Evolutionary conservation across 257 asterid species (phyloP).

Genomic region (Rubia yunnanensis): DNA sequence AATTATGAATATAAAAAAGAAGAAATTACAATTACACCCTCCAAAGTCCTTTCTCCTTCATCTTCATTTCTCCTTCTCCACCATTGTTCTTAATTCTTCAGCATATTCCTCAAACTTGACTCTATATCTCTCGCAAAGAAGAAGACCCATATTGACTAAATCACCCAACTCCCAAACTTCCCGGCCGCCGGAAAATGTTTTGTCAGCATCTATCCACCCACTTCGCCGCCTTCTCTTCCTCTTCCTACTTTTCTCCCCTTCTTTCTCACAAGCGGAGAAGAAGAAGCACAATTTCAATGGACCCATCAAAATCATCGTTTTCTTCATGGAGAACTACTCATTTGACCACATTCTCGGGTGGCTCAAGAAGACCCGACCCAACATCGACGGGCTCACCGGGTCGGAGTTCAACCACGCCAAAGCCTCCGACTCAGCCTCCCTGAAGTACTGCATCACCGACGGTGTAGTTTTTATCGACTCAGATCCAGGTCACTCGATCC

Average conservation of each 20-base stretch:
- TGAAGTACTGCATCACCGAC: conserved; percentile 38
- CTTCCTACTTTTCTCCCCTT: conserved; percentile 31
- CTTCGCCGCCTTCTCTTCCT: conserved; percentile 22
- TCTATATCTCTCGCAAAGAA: background rate
- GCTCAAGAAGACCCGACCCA: conserved; percentile 68
- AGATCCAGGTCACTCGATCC: conserved; percentile 95
- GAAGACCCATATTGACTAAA: background rate
- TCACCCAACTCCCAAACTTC: background rate
- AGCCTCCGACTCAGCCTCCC: conserved; percentile 67
- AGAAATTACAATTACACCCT: too few species aligned
- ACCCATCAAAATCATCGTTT: conserved; percentile 80
- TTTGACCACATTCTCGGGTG: conserved; percentile 91
- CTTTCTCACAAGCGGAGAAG: conserved; percentile 31
- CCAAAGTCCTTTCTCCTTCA: too few species aligned
- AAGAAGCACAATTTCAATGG: conserved; percentile 48
- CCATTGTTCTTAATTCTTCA: too few species aligned
- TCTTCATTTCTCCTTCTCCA: too few species aligned
- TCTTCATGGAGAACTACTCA: conserved; percentile 94
- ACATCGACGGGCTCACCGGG: conserved; percentile 72
- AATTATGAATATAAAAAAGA: too few species aligned
- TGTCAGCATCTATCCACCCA: conserved; percentile 26
- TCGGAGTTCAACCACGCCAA: conserved; percentile 61
- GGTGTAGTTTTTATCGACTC: conserved; percentile 62
- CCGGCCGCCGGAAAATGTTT: conserved; percentile 31
- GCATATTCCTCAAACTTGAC: background rate